phyloP scores from a whole-genome alignment of 1,139 yeast species.

The Oligophagozyma castellii region DNA sequence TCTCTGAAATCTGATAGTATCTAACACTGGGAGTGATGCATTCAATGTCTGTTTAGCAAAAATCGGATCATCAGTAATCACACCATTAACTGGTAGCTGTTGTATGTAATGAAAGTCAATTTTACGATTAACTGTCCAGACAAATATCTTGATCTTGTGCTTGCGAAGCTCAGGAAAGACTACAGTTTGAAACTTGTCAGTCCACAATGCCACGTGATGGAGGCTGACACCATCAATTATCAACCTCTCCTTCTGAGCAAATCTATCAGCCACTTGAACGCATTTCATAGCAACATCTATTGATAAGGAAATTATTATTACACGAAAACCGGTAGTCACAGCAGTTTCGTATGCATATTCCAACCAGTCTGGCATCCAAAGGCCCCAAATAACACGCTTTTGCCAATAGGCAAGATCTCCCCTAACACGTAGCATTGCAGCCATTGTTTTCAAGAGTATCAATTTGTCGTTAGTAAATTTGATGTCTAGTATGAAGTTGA shows the following conservation, averaged over 20 bases:
- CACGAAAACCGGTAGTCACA: constrained; percentile 30
- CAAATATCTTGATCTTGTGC: constrained; percentile 41
- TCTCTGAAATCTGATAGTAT: constrained; percentile 1
- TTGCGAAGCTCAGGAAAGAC: constrained; percentile 26
- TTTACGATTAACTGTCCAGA: constrained; percentile 69
- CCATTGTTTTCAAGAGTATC: constrained; percentile 39
- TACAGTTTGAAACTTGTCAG: constrained; percentile 28
- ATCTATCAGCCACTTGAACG: constrained; percentile 26
- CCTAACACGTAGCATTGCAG: constrained; percentile 34
- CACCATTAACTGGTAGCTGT: constrained; percentile 40
- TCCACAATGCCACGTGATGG: constrained; percentile 29
- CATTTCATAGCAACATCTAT: constrained; percentile 24
- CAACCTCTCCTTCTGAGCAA: constrained; percentile 25
- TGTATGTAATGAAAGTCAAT: constrained; percentile 29
- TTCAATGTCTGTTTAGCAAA: constrained; percentile 9
- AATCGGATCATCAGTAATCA: constrained; percentile 47
- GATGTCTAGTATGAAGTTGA: constrained; percentile 65
- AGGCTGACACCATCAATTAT: constrained; percentile 33
- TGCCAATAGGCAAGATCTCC: constrained; percentile 54
- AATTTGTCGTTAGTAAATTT: constrained; percentile 55
- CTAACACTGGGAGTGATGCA: constrained; percentile 5
- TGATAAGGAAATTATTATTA: constrained; percentile 40
- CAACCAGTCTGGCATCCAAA: constrained; percentile 65
- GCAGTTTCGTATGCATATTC: constrained; percentile 34
- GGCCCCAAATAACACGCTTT: constrained; percentile 54